These are phyloP conservation scores for Pleurotus pulmonarius DNA, from an alignment of 768 basidiomycete genomes.

Conservation along the genomic window DNA sequence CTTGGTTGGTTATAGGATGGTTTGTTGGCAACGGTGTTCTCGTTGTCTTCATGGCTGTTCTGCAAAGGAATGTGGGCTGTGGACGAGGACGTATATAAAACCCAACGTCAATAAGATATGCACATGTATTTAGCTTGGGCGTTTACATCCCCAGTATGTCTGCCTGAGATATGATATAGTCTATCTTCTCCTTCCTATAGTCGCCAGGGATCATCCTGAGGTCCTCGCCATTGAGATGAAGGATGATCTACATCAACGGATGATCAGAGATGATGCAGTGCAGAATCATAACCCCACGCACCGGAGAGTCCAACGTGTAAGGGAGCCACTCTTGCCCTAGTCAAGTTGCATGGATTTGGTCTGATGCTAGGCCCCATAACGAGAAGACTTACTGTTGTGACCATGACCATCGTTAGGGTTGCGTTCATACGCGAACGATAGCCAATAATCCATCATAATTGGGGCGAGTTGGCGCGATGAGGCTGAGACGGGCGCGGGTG, in stretches of 20 bases:
- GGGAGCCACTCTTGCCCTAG: not conserved
- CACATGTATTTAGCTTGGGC: too few species aligned
- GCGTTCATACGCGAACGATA: constrained; percentile 41
- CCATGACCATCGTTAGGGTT: constrained; percentile 41
- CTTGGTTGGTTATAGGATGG: too few species aligned
- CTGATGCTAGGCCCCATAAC: not conserved
- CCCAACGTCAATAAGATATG: too few species aligned
- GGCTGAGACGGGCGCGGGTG: not conserved
- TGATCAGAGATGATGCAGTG: not conserved
- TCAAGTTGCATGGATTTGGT: not conserved
- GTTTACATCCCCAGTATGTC: too few species aligned
- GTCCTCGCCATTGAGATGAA: constrained; percentile 1
- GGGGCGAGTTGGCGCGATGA: constrained; percentile 20
- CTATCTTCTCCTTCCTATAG: not conserved
- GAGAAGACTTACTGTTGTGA: constrained; percentile 20
- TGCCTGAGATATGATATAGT: not conserved
- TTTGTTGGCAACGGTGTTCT: too few species aligned
- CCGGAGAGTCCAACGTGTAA: not conserved
- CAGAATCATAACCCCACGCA: not conserved
- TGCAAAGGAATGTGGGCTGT: too few species aligned
- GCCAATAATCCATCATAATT: constrained; percentile 43
- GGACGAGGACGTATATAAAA: too few species aligned
- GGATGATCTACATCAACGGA: not conserved
- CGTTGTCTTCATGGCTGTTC: too few species aligned
- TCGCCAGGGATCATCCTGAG: not conserved